phyloP scores from a whole-genome alignment of 2,329 filamentous ascomycete genomes.

The Penicillium fuscoglaucum region DNA sequence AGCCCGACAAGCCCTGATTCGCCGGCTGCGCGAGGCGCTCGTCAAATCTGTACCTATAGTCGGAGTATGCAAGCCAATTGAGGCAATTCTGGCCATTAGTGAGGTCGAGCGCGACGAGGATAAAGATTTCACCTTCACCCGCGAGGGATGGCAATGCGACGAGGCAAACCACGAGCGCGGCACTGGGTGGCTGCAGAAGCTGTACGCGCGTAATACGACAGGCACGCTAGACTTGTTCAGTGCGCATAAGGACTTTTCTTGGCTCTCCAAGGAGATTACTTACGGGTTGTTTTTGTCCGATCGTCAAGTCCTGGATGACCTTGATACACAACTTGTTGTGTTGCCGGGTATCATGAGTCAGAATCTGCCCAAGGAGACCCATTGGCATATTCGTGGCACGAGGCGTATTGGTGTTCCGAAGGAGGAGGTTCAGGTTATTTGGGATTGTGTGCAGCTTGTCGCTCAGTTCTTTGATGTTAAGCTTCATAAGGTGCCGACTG shows the following conservation, averaged over 20 bases:
- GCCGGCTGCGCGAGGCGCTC: slow-evolving; percentile 55
- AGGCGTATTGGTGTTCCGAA: slow-evolving; percentile 42
- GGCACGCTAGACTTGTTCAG: slow-evolving; percentile 35
- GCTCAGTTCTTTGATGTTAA: slow-evolving; percentile 30
- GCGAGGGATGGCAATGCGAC: slow-evolving; percentile 61
- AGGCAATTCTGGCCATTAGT: slow-evolving; percentile 59
- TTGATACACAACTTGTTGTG: slow-evolving; percentile 49
- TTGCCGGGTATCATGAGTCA: slow-evolving; percentile 49
- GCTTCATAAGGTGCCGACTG: slow-evolving; percentile 34
- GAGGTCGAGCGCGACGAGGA: slow-evolving; percentile 57
- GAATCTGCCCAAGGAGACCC: slow-evolving; percentile 43
- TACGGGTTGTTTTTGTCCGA: slow-evolving; percentile 60
- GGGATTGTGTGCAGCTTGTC: slow-evolving; percentile 34
- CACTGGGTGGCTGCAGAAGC: slow-evolving; percentile 56
- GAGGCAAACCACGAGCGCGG: slow-evolving; percentile 56
- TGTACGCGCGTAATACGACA: slow-evolving; percentile 55
- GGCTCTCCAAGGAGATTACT: slow-evolving; percentile 71
- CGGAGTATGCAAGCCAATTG: slow-evolving; percentile 64
- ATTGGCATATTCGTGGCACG: slow-evolving; percentile 50
- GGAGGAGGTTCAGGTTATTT: slow-evolving; percentile 44
- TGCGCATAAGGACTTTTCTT: slow-evolving; percentile 56
- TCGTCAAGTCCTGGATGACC: slow-evolving; percentile 40
- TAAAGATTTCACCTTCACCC: slow-evolving; percentile 55
- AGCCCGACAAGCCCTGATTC: slow-evolving; percentile 37
- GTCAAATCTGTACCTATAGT: slow-evolving; percentile 60